phyloP scores from a whole-genome alignment of 768 basidiomycete species.

The Tricholomella constricta region DNA sequence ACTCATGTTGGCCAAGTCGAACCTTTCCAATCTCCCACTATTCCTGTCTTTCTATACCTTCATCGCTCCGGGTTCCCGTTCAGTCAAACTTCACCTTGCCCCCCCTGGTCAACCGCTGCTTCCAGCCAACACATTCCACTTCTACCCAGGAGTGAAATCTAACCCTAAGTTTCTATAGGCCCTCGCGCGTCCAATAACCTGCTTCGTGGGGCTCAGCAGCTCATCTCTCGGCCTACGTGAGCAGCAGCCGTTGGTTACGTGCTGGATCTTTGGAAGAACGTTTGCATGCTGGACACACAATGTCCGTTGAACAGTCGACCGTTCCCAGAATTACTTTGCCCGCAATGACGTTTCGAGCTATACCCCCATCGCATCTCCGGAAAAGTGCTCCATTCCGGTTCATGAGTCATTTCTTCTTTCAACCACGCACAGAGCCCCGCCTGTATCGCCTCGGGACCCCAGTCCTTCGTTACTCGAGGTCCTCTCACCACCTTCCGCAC shows the following conservation, averaged over 20 bases:
- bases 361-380: slow-evolving; percentile 52
- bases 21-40: slow-evolving; percentile 8
- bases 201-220: slow-evolving; percentile 31
- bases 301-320: slow-evolving; percentile 8
- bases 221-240: slow-evolving; percentile 22
- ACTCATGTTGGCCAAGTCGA: slow-evolving; percentile 14
- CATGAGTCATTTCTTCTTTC: slow-evolving; percentile 21
- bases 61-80: slow-evolving; percentile 53
- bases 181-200: slow-evolving; percentile 27
- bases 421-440: slow-evolving; percentile 47
- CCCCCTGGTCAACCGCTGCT: slow-evolving; percentile 38
- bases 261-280: slow-evolving; percentile 17
- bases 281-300: slow-evolving; percentile 10
- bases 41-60: slow-evolving; percentile 35
- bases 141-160: slow-evolving; percentile 51
- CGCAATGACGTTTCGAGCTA: slow-evolving; percentile 40
- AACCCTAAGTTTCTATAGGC: slow-evolving; percentile 57
- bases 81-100: slow-evolving; percentile 22
- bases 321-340: slow-evolving; percentile 23
- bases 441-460: slow-evolving; percentile 58
- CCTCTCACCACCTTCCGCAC: slow-evolving; percentile 26
- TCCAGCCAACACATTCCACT: slow-evolving; percentile 56
- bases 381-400: slow-evolving; percentile 40
- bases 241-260: slow-evolving; percentile 23
- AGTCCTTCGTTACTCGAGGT: slow-evolving; percentile 19